Base-by-base conservation (phyloP, 2,329 filamentous ascomycete species). In the Coniochaeta sp. region DNA sequence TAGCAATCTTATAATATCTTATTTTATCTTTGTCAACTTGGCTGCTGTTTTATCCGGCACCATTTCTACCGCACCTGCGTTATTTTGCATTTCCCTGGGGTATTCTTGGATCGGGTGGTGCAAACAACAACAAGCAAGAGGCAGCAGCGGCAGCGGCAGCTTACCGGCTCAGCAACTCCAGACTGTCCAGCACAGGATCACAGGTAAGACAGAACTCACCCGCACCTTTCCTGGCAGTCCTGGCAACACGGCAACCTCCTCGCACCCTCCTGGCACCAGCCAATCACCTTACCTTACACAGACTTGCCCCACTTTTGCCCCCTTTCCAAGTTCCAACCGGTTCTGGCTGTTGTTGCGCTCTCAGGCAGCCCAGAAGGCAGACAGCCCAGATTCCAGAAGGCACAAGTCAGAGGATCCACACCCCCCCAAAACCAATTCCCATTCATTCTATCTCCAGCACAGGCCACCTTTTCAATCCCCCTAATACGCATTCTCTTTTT, bases 311-410 rank as follows among this genome's bases (percentile, higher is more conserved):
- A 30, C 47, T 52, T 30, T 52, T 52, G 47, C 47, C 47, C n/a
- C 47, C 47, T 52, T 52, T 52, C 47, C 47, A 52, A 52, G 30
- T 52, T 52, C 47, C 47, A 52, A 52, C 47, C 47, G 47, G 47
- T 52, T 52, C 47, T 52, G 47, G 47, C 47, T 52, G 47, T n/a
- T 52, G 47, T n/a, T n/a, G n/a, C n/a, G n/a, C 47, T 52, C 16
- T 52, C 47, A 17, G n/a, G n/a, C n/a, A n/a, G n/a, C n/a, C n/a
- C n/a, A n/a, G n/a, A n/a, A n/a, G n/a, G n/a, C n/a, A n/a, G n/a
- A n/a, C 26, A 24, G n/a, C 24, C 47, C 47, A 52, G 47, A 52
- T 52, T 52, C 47, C 47, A 56, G 54, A 56, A 56, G 54, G 30
- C 54, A 56, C 30, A 56, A 55, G 28, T 6, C 32, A 34, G 34